Conservation (phyloP, 352 stramenopile species). For the Phytophthora lateralis region DNA sequence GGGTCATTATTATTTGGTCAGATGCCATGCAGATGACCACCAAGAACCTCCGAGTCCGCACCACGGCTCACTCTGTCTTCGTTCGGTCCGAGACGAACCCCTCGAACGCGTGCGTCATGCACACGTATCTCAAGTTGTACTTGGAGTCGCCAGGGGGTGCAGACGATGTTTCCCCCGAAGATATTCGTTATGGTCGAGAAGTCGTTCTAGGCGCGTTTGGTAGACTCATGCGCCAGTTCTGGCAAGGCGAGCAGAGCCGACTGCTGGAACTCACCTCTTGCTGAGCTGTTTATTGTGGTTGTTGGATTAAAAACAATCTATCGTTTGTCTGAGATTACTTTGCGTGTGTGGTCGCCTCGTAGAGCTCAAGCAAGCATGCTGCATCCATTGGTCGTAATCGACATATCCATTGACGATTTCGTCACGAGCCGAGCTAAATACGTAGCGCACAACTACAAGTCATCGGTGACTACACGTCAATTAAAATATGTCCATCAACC, state of each 20-base stretch:
- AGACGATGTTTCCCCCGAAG: background rate
- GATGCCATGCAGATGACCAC: constrained; percentile 21
- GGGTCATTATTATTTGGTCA: constrained; percentile 17
- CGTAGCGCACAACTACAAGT: too few relatives aligned
- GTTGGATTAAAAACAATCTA: background rate
- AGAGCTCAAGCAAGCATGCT: too few relatives aligned
- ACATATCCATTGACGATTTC: background rate
- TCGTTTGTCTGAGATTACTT: background rate
- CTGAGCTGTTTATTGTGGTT: background rate
- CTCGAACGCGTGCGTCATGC: constrained; percentile 7
- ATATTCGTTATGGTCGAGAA: constrained; percentile 19
- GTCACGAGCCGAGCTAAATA: too few relatives aligned
- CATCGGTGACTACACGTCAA: too few relatives aligned
- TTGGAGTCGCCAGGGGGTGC: constrained; percentile 7
- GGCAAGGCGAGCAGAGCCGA: constrained; percentile 20
- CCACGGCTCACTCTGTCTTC: constrained; percentile 11
- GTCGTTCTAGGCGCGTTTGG: constrained; percentile 10
- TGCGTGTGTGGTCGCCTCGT: background rate
- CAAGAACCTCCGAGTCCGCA: constrained; percentile 13
- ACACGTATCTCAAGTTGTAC: constrained; percentile 18
- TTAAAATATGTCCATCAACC: too few relatives aligned
- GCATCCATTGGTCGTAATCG: background rate
- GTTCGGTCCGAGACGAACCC: constrained; percentile 9
- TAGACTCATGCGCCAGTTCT: constrained; percentile 18
- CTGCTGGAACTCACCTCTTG: constrained; percentile 14